Percentiles rank a stretch among this genome's conserved stretches.
Evolutionary conservation across 1,284 basidiomycete genomes (phyloP).

Genomic region (Fomitopsis pinicola): DNA sequence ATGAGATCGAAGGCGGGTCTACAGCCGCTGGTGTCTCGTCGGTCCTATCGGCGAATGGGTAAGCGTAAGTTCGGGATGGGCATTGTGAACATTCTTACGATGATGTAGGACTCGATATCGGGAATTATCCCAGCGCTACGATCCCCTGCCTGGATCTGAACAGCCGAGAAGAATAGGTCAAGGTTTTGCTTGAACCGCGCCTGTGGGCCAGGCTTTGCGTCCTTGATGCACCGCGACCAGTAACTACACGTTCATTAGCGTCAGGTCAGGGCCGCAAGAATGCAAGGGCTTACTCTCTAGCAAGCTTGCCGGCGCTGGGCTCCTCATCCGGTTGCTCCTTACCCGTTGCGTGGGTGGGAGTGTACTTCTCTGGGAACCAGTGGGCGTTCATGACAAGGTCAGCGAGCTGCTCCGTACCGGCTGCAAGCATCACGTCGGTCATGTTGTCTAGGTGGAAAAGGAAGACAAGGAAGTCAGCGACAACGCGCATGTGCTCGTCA

Average conservation of each 20-base stretch:
- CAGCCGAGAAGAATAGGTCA: conserved; percentile 34
- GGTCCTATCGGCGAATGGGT: conserved; percentile 8
- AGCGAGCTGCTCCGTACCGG: conserved; percentile 28
- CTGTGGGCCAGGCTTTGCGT: conserved; percentile 27
- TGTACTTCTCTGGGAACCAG: conserved; percentile 30
- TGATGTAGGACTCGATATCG: conserved; percentile 36
- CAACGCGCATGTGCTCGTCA: conserved; percentile 55
- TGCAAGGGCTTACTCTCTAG: conserved; percentile 25
- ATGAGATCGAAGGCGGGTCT: conserved; percentile 37
- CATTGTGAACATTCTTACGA: conserved; percentile 12
- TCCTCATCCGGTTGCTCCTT: conserved; percentile 17
- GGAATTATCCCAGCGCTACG: conserved; percentile 28
- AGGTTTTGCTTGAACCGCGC: conserved; percentile 34
- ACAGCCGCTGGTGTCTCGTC: conserved; percentile 29
- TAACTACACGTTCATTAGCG: conserved; percentile 18
- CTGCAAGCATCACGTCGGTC: conserved; percentile 32
- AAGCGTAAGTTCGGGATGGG: not conserved
- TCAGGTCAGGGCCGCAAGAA: not conserved
- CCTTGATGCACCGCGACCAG: conserved; percentile 32
- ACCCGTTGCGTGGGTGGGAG: conserved; percentile 19
- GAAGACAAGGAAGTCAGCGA: conserved; percentile 38
- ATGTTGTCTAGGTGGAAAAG: conserved; percentile 37
- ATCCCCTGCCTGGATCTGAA: conserved; percentile 31
- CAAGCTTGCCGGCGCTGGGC: conserved; percentile 25
- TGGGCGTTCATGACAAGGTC: conserved; percentile 35